phyloP scores from a whole-genome alignment of 306 rosid genomes.

The Calophaca sinica region DNA sequence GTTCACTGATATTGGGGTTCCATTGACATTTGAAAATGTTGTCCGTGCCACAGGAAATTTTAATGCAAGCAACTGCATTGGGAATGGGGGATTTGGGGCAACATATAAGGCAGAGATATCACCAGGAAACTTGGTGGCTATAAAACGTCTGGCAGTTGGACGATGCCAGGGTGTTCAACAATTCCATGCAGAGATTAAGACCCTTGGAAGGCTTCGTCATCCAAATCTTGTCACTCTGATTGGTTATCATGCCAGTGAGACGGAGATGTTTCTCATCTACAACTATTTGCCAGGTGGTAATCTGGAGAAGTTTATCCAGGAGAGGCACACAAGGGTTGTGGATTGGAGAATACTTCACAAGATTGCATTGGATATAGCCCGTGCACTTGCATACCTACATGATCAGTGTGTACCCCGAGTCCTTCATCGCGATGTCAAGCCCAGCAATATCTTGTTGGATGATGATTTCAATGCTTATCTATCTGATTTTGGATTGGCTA shows the following conservation, averaged over 20 bases:
- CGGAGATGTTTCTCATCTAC: slow-evolving; percentile 86
- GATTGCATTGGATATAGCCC: slow-evolving; percentile 89
- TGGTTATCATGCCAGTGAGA: slow-evolving; percentile 91
- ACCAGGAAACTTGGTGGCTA: slow-evolving; percentile 67
- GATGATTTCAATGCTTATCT: slow-evolving; percentile 83
- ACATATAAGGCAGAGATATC: slow-evolving; percentile 89
- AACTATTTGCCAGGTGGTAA: slow-evolving; percentile 91
- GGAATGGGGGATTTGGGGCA: slow-evolving; percentile 95
- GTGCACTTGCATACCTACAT: slow-evolving; percentile 87
- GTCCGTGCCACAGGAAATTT: slow-evolving; percentile 79
- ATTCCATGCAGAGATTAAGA: slow-evolving; percentile 82
- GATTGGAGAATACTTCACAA: slow-evolving; percentile 92
- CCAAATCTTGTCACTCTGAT: slow-evolving; percentile 81
- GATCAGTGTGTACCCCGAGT: slow-evolving; percentile 92
- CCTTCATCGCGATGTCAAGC: slow-evolving; percentile 92
- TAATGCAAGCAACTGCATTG: slow-evolving; percentile 84
- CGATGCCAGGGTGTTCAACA: slow-evolving; percentile 89
- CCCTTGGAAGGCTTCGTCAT: slow-evolving; percentile 89
- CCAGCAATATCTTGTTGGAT: slow-evolving; percentile 88
- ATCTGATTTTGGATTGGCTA: slow-evolving; percentile 92
- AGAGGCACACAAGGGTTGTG: slow-evolving; percentile 80
- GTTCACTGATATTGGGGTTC: slow-evolving; percentile 76
- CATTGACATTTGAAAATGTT: slow-evolving; percentile 76
- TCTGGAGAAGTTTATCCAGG: slow-evolving; percentile 85
- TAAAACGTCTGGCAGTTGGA: slow-evolving; percentile 88